These are phyloP conservation scores for Ophiostoma himal-ulmi DNA, from an alignment of 2,329 filamentous ascomycete species.

Conservation along the genomic window DNA sequence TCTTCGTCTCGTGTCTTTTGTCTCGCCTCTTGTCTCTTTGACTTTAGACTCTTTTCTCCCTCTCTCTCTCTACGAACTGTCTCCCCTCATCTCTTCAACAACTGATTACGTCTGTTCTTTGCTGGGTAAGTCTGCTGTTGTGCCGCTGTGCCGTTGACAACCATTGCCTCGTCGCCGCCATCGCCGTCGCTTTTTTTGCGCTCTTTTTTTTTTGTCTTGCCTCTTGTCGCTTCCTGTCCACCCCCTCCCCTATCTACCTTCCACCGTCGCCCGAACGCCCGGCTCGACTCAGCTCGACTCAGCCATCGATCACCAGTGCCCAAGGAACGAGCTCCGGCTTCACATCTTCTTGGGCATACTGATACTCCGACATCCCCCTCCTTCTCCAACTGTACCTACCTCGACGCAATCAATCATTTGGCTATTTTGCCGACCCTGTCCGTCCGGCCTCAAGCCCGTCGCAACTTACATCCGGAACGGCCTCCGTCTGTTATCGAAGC, in stretches of 20 bases:
- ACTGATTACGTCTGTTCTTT: slow-evolving; percentile 21
- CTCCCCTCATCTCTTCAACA: background rate
- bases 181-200: background rate
- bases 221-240: background rate
- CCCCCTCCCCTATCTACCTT: slow-evolving; percentile 7
- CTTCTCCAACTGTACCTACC: background rate
- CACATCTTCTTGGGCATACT: background rate
- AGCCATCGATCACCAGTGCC: background rate
- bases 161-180: background rate
- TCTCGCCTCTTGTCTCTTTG: background rate
- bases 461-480: background rate
- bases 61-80: slow-evolving; percentile 1
- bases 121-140: slow-evolving; percentile 17
- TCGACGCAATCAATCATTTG: background rate
- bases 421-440: background rate
- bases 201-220: background rate
- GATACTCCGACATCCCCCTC: background rate
- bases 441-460: background rate
- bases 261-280: background rate
- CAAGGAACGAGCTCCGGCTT: background rate
- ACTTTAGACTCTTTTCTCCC: background rate
- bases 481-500: background rate
- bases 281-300: background rate
- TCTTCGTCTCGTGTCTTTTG: slow-evolving; percentile 10
- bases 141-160: background rate